These are phyloP conservation scores for Syncephalastrum racemosum DNA, from an alignment of 371 early-diverging fungal species.

Conservation along the genomic window DNA sequence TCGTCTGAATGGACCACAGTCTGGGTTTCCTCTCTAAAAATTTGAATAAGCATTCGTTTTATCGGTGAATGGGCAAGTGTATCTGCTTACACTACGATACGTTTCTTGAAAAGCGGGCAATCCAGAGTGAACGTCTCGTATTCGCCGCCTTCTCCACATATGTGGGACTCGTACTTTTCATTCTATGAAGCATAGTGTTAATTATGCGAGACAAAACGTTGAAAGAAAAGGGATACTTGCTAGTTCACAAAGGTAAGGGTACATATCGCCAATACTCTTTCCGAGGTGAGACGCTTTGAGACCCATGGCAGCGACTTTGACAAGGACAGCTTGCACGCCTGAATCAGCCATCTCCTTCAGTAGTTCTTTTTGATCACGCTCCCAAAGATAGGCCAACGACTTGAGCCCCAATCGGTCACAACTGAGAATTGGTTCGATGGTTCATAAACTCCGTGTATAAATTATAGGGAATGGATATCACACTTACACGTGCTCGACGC, in stretches of 20 bases:
- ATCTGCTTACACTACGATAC: conserved; percentile 62
- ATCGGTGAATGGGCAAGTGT: background rate
- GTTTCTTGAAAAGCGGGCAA: conserved; percentile 92
- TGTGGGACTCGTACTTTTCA: conserved; percentile 82
- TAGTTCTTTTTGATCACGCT: conserved; percentile 84
- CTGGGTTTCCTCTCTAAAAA: conserved; percentile 84
- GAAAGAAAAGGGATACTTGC: conserved; percentile 33
- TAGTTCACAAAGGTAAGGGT: conserved; percentile 67
- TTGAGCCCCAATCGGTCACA: conserved; percentile 83
- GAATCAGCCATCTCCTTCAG: conserved; percentile 91
- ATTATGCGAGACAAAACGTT: no score
- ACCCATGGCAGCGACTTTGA: conserved; percentile 96
- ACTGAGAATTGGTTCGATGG: conserved; percentile 29
- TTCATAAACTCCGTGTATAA: no score
- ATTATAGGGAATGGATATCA: background rate
- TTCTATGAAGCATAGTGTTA: conserved; percentile 41
- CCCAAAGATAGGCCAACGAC: conserved; percentile 94
- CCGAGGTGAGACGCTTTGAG: conserved; percentile 76
- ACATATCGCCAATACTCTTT: conserved; percentile 77
- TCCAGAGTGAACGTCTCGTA: conserved; percentile 98
- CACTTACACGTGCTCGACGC: conserved; percentile 93
- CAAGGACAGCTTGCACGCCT: conserved; percentile 83
- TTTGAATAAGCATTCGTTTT: conserved; percentile 27
- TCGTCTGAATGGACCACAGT: conserved; percentile 79
- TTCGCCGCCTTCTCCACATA: conserved; percentile 99